A percentile compares a stretch with the other conserved stretches of the same genome.
Conservation (phyloP, 495 filamentous ascomycete genomes). For the Podospora bellae-mahoneyi region DNA sequence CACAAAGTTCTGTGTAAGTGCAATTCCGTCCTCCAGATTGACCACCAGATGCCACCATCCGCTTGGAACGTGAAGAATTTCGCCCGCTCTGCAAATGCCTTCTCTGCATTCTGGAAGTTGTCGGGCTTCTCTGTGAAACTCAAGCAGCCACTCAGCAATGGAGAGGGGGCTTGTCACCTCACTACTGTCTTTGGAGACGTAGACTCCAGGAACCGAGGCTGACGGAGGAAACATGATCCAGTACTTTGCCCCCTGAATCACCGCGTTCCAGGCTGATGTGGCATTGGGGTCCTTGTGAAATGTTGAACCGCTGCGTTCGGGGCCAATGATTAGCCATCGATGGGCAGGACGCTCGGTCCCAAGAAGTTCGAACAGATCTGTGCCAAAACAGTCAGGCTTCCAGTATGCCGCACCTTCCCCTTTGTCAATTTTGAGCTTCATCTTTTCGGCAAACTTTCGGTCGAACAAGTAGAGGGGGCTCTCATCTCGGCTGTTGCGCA, state of each 20-base stretch:
- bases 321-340: constrained; percentile 92
- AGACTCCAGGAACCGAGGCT: constrained; percentile 71
- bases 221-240: constrained; percentile 88
- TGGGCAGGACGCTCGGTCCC: constrained; percentile 78
- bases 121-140: constrained; percentile 87
- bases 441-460: constrained; percentile 80
- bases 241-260: constrained; percentile 88
- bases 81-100: constrained; percentile 81
- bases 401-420: constrained; percentile 63
- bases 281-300: constrained; percentile 82
- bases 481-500: constrained; percentile 79
- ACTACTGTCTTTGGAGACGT: constrained; percentile 84
- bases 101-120: constrained; percentile 74
- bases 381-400: constrained; percentile 82
- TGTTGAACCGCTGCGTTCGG: constrained; percentile 84
- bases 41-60: constrained; percentile 98
- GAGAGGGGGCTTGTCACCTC: constrained; percentile 93
- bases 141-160: constrained; percentile 92
- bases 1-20: constrained; percentile 95
- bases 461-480: constrained; percentile 94
- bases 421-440: constrained; percentile 61
- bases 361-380: constrained; percentile 82
- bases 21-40: constrained; percentile 77
- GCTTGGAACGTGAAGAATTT: constrained; percentile 86
- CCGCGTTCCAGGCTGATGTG: constrained; percentile 91